Conservation (phyloP, 495 filamentous ascomycete species). For the Aspergillus sclerotioniger region DNA sequence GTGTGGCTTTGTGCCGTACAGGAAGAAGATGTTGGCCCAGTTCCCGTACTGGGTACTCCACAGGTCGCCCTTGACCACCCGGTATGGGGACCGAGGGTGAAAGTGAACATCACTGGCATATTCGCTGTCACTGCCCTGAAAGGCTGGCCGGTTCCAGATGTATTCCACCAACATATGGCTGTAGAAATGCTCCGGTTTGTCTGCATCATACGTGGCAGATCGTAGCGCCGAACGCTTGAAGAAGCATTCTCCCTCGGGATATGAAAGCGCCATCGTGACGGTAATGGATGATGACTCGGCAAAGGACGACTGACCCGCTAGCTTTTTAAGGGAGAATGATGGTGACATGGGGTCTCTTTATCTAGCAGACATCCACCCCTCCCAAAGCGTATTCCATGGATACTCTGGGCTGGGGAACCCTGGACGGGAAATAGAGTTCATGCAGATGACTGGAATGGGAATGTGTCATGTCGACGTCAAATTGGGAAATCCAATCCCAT, state of each 20-base stretch:
- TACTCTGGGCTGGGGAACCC: too few relatives aligned
- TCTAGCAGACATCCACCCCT: too few relatives aligned
- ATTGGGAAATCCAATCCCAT: too few relatives aligned
- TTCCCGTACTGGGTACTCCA: conserved; percentile 4
- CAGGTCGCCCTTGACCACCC: neutral
- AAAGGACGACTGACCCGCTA: too few relatives aligned
- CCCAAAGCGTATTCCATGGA: too few relatives aligned
- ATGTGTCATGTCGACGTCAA: too few relatives aligned
- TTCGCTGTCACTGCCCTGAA: neutral
- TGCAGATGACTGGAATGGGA: too few relatives aligned
- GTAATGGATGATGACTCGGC: neutral
- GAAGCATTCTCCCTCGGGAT: conserved; percentile 10
- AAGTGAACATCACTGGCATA: neutral
- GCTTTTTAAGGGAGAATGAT: too few relatives aligned
- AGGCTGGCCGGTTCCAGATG: conserved; percentile 4
- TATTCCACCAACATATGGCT: neutral
- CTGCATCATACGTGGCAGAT: neutral
- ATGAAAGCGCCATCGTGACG: conserved; percentile 5
- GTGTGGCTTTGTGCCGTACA: neutral
- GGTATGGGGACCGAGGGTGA: conserved; percentile 6
- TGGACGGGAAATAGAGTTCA: too few relatives aligned
- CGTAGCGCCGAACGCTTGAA: conserved; percentile 5
- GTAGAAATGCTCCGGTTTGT: conserved; percentile 11
- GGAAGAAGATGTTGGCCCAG: neutral
- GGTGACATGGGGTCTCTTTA: too few relatives aligned